Evolutionary conservation across 805 yeast genomes (phyloP).

Genomic region (Lipomyces anomalus): DNA sequence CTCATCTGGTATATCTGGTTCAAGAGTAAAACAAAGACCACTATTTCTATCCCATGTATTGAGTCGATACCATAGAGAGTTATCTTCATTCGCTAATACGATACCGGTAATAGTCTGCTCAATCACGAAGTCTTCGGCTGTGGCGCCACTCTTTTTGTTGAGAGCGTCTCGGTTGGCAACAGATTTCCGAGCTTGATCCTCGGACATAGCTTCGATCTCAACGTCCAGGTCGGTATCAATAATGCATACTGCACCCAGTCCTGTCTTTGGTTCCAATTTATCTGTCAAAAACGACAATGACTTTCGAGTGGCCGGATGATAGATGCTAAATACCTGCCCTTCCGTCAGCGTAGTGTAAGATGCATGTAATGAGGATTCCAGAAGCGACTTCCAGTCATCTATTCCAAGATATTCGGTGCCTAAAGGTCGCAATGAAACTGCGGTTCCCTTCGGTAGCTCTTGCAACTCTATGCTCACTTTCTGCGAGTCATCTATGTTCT

Average conservation of each 20-base stretch:
- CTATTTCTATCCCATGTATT: background rate
- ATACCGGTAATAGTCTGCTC: background rate
- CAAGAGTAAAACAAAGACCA: background rate
- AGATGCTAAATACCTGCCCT: slow-evolving; percentile 38
- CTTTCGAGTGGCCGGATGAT: slow-evolving; percentile 27
- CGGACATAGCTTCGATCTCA: slow-evolving; percentile 39
- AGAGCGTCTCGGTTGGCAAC: slow-evolving; percentile 25
- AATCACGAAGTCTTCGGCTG: background rate
- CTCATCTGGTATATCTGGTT: slow-evolving; percentile 5
- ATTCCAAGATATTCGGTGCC: slow-evolving; percentile 30
- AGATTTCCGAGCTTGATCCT: slow-evolving; percentile 39
- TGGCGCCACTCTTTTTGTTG: background rate
- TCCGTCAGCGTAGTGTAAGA: slow-evolving; percentile 45
- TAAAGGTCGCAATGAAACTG: slow-evolving; percentile 41
- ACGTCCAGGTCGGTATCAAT: slow-evolving; percentile 53
- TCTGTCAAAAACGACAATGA: slow-evolving; percentile 35
- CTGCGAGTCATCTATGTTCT: background rate
- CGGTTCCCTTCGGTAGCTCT: slow-evolving; percentile 44
- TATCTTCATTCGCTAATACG: background rate
- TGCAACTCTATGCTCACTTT: slow-evolving; percentile 29
- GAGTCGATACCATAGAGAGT: background rate
- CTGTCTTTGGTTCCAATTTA: slow-evolving; percentile 33
- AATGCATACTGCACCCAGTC: slow-evolving; percentile 43
- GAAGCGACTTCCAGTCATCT: slow-evolving; percentile 48
- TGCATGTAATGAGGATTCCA: slow-evolving; percentile 47